Base-by-base conservation (phyloP, 1,284 basidiomycete genomes). In the Lentinula novae-zelandiae region DNA sequence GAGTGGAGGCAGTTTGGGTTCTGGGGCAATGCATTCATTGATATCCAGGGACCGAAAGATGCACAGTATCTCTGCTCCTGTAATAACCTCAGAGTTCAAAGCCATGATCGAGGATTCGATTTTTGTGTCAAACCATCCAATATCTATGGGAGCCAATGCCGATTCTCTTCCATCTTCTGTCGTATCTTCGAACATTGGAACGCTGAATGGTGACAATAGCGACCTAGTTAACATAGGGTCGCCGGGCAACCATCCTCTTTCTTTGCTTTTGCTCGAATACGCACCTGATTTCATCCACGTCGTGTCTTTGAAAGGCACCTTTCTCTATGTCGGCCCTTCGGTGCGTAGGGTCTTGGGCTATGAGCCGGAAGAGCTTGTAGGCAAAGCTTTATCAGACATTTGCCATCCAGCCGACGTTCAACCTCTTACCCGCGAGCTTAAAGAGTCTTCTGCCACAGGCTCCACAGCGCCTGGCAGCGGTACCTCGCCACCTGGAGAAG, bases 371-470 rank as follows among this genome's bases (percentile, higher is more conserved):
- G 93, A 96, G 64, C 83, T 98, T 60, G 80, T 95, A 31, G 93
- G 93, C 59, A 85, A 85, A 71, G 82, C 83, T 44, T 77, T 97
- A 65, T 77, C 84, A 52, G 87, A 95, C 71, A 78, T 94, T 62
- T 94, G 93, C 64, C 94, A 97, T 71, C 90, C 90, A 0, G 90
- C 90, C 57, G 96, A 98, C 71, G 82, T 95, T 42, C 90, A 96
- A 1, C 94, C 95, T 0, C 83, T 97, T 64, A 90, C 93, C 83
- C 85, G 96, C 49, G 94, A 96, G 76, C 81, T 98, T 64, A 98
- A 98, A 74, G 95, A 97, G 68, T 81, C 82, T 36, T 84, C 82
- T 34, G 70, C 79, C 7, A 75, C 73, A 20, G 70, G 70, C 40
- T 27, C 48, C 40, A 61, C 46, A 34, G 57, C 22, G 6, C 31